phyloP scores from a whole-genome alignment of 1,284 basidiomycete species.

The Anthracocystis walkeri region DNA sequence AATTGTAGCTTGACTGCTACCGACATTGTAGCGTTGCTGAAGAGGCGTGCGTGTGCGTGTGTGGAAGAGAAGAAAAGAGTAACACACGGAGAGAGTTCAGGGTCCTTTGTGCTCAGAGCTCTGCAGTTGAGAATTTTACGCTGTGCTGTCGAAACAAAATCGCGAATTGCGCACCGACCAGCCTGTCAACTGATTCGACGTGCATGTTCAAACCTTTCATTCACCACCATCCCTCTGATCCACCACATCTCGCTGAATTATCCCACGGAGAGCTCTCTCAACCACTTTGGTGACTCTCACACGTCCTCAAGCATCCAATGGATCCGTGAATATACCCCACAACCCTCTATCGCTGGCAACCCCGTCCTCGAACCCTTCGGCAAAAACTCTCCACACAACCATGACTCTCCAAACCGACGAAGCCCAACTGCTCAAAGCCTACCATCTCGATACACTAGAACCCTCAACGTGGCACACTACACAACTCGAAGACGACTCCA shows the following conservation, averaged over 20 bases:
- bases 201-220: too few relatives aligned
- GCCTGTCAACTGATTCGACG: too few relatives aligned
- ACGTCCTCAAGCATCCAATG: background rate
- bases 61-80: background rate
- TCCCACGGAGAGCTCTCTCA: too few relatives aligned
- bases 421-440: constrained; percentile 69
- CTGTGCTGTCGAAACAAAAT: too few relatives aligned
- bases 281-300: too few relatives aligned
- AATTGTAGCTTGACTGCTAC: constrained; percentile 39
- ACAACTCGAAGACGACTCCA: constrained; percentile 28
- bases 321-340: background rate
- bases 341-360: background rate
- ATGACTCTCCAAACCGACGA: constrained; percentile 63
- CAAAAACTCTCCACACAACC: constrained; percentile 1
- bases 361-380: background rate
- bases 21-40: constrained; percentile 23
- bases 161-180: too few relatives aligned
- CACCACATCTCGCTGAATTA: too few relatives aligned
- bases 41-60: background rate
- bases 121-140: too few relatives aligned
- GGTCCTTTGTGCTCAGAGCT: too few relatives aligned
- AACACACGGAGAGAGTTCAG: background rate
- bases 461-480: constrained; percentile 67
- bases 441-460: constrained; percentile 69
- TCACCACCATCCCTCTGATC: too few relatives aligned